These are phyloP conservation scores for Cicer pinnatifidum DNA, from an alignment of 306 rosid genomes.

Conservation along the genomic window DNA sequence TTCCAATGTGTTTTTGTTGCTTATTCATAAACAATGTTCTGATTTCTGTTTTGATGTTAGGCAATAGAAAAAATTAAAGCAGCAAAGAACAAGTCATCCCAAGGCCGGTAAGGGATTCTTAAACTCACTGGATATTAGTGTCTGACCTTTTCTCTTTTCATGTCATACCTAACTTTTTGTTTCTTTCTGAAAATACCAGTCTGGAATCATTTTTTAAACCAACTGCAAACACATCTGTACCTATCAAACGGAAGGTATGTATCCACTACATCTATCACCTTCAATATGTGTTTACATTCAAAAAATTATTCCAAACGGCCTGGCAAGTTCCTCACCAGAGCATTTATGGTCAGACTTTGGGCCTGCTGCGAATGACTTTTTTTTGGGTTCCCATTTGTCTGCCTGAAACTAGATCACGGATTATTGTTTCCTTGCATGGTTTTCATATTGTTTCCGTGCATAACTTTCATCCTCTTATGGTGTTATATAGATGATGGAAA, in stretches of 20 bases:
- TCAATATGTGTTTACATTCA: slow-evolving; percentile 16
- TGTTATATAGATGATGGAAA: slow-evolving; percentile 14
- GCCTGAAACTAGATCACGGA: slow-evolving; percentile 25
- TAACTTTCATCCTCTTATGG: slow-evolving; percentile 15
- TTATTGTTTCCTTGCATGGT: slow-evolving; percentile 32
- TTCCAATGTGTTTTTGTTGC: slow-evolving; percentile 39
- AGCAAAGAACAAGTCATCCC: slow-evolving; percentile 89
- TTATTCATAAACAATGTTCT: slow-evolving; percentile 35
- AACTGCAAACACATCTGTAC: slow-evolving; percentile 59
- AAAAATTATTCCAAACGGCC: slow-evolving; percentile 3
- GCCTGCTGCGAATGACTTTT: slow-evolving; percentile 24
- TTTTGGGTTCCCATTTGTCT: slow-evolving; percentile 32
- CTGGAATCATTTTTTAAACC: slow-evolving; percentile 95
- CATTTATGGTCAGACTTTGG: slow-evolving; percentile 30
- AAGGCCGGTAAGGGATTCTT: slow-evolving; percentile 76
- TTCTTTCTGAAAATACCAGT: slow-evolving; percentile 52
- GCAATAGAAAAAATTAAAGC: slow-evolving; percentile 96
- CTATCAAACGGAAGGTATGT: slow-evolving; percentile 85
- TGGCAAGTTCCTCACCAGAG: slow-evolving; percentile 16
- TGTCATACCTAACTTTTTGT: slow-evolving; percentile 34
- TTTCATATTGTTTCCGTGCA: slow-evolving; percentile 31
- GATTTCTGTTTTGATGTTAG: slow-evolving; percentile 54
- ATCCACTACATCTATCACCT: slow-evolving; percentile 37
- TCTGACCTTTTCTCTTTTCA: slow-evolving; percentile 12
- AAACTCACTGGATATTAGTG: slow-evolving; percentile 25